Base-by-base conservation (phyloP, 768 basidiomycete species). In the Hydnum rufescens region DNA sequence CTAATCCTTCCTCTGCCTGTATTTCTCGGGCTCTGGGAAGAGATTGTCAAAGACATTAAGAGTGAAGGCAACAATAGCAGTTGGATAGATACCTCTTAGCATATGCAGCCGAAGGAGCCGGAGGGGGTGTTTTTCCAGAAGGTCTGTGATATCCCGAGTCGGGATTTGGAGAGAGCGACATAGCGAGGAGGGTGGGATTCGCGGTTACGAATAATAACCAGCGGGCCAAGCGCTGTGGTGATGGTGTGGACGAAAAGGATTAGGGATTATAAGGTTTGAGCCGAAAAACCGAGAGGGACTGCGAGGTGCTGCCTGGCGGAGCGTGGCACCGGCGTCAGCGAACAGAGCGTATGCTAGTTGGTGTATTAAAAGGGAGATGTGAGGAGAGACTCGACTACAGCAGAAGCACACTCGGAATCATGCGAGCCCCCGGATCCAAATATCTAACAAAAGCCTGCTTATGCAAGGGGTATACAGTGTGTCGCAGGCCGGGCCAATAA, bases 51-150 rank as follows among this genome's bases (percentile, higher is more conserved):
- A 42, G 52, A 46, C 4, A 42, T 4, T 52, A 23, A 39, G 23
- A 4, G 19, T 23, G n/a, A n/a, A n/a, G n/a, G n/a, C n/a, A 56
- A 58, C 28, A 22, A 42, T 31, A 52, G 49, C 19, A 57, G 61
- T 54, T 44, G 22, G 8, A 4, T 32, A 56, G 71, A 29, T 43
- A 86, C 85, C 86, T 77, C 74, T 87, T 88, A 30, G 85, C 84
- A 66, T 73, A 88, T 23, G 84, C 86, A 57, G 86, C 85, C 53
- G 86, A 89, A 53, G 86, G 86, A 16, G 85, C 86, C 51, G 86
- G 85, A 55, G 85, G 85, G 55, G 86, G 85, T 1, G 85, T 89
- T 68, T 88, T 89, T 57, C 86, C 86, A 62, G 83, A 80, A 58
- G 82, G 72, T 34, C 52, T 58, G 31, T 30, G 57, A 34, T 36